Evolutionary conservation across 768 basidiomycete genomes (phyloP).

Genomic region (Rhizopogon salebrosus): DNA sequence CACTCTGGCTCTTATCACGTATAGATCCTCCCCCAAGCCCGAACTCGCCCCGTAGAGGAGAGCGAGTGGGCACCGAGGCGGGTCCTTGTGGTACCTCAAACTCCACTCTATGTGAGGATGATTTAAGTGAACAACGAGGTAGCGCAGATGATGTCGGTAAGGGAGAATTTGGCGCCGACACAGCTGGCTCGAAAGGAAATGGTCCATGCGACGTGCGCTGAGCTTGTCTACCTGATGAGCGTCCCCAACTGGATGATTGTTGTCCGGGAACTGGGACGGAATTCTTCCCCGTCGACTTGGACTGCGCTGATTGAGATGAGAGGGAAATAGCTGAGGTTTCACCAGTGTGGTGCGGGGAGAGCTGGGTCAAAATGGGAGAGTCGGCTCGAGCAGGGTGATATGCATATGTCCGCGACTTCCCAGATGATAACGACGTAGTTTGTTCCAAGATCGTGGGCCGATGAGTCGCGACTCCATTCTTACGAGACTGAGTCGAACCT

Average conservation of each 20-base stretch:
- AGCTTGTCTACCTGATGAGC: slow-evolving; percentile 39
- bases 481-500: slow-evolving; percentile 1
- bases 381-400: slow-evolving; percentile 14
- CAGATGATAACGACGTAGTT: slow-evolving; percentile 23
- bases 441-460: slow-evolving; percentile 17
- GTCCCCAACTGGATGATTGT: slow-evolving; percentile 55
- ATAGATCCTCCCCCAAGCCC: slow-evolving; percentile 25
- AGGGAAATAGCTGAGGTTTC: slow-evolving; percentile 27
- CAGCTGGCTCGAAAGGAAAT: slow-evolving; percentile 67
- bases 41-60: slow-evolving; percentile 26
- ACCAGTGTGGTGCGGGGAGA: slow-evolving; percentile 34
- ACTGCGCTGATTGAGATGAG: slow-evolving; percentile 28
- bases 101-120: slow-evolving; percentile 5
- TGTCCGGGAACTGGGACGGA: slow-evolving; percentile 29
- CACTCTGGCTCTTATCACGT: slow-evolving; percentile 20
- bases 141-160: slow-evolving; percentile 15
- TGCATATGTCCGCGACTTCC: slow-evolving; percentile 6
- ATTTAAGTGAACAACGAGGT: slow-evolving; percentile 4
- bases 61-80: slow-evolving; percentile 8
- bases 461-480: slow-evolving; percentile 6
- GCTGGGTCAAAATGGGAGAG: slow-evolving; percentile 15
- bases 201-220: slow-evolving; percentile 46
- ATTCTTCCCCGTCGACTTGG: slow-evolving; percentile 31
- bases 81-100: slow-evolving; percentile 6
- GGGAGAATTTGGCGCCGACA: slow-evolving; percentile 42